Evolutionary conservation across 1,284 basidiomycete genomes (phyloP), one percentile per base, ranked within the genome.

Genomic region (Leucoagaricus sp.): DNA sequence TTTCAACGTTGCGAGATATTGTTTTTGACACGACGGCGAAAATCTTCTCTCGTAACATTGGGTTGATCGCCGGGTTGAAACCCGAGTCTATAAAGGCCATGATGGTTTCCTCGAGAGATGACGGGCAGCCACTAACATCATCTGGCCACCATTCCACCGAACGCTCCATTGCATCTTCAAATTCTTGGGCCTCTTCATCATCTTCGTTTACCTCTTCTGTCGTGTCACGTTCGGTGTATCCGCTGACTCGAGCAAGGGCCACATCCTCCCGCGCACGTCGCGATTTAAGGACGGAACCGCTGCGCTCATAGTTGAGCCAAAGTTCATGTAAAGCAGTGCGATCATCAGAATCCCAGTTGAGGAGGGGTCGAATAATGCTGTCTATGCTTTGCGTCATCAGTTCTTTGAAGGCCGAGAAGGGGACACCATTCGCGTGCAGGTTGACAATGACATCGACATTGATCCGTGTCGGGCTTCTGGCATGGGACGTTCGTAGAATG

Each of bases 131-230:
- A 26, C 78, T 78, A 54, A 79, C 68, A 41, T 76, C 71, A 58
- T 84, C 80, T 17, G 68, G 67, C 79, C 80, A 83, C 79, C 80
- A 82, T 2, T 80, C 77, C 10, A 71, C 64, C 9, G 79, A 81
- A 6, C 65, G 64, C 61, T 78, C 76, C 13, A 72, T 72, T 9
- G 49, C 61, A 48, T 69, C 74, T n/a, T 63, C 53, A 60, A 74
- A 60, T 17, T 62, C 53, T 13, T 66, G 58, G 0, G 57, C 58
- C 60, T 78, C 65, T 45, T 81, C 69, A 53, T 81, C 66, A 55
- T 83, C 74, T 5, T 69, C 54, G 17, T 64, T 63, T 13, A 56
- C 56, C 19, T 75, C 75, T 2, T 68, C 62, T 12, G 74, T 70
- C 12, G 65, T 64, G 3, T 68, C 70, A 23, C 66, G 65, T 31